phyloP scores from a whole-genome alignment of 495 filamentous ascomycete species.

The Annulohypoxylon stygium region DNA sequence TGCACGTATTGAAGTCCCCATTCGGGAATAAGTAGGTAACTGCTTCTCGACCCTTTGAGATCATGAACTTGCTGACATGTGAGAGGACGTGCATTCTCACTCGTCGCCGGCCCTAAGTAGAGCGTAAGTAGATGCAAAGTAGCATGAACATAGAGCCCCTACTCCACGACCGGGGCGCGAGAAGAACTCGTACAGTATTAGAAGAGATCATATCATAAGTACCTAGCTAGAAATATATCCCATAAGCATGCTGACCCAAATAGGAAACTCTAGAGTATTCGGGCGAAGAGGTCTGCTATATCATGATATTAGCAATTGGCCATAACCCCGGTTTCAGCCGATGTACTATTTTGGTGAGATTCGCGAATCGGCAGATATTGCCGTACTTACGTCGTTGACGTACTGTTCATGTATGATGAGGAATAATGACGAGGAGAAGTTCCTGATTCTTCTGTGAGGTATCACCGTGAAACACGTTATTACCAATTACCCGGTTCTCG shows the following conservation, averaged over 20 bases:
- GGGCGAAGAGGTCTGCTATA: not conserved
- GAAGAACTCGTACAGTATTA: constrained; percentile 4
- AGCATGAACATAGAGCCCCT: constrained; percentile 19
- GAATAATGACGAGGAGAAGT: not conserved
- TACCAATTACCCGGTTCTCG: not conserved
- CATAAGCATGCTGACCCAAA: constrained; percentile 4
- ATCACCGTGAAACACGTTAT: not conserved
- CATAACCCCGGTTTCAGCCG: not conserved
- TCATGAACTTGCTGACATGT: constrained; percentile 22
- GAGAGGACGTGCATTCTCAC: not conserved
- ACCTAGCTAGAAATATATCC: not conserved
- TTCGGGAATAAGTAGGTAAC: constrained; percentile 29
- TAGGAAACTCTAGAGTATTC: constrained; percentile 1
- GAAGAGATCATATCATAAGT: not conserved
- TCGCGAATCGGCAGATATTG: not conserved
- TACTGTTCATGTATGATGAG: not conserved
- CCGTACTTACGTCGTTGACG: not conserved
- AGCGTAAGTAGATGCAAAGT: constrained; percentile 27
- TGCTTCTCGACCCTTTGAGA: constrained; percentile 8
- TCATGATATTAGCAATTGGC: constrained; percentile 6
- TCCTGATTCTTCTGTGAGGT: not conserved
- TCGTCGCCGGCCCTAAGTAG: constrained; percentile 25
- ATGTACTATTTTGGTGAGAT: not conserved
- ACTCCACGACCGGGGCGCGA: not conserved
- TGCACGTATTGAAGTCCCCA: constrained; percentile 32